Percentiles rank a stretch among this genome's conserved stretches.
Conservation (phyloP, 2,329 filamentous ascomycete species). For the Knufia petricola region DNA sequence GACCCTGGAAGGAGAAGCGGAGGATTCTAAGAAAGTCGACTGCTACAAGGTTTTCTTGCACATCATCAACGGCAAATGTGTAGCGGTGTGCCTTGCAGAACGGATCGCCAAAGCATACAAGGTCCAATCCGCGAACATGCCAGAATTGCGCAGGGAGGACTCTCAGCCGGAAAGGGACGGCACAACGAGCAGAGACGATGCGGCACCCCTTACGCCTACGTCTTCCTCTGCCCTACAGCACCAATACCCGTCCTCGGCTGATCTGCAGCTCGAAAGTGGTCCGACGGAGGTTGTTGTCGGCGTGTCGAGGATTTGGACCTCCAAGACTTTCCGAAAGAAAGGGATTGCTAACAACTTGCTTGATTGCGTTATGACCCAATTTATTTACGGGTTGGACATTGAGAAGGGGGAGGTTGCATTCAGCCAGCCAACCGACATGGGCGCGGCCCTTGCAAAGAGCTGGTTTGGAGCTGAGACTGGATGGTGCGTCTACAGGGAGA, state of each 20-base stretch:
- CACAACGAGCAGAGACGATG: neutral
- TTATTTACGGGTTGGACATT: conserved; percentile 47
- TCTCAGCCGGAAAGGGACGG: neutral
- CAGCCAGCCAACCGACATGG: conserved; percentile 56
- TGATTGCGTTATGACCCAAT: conserved; percentile 46
- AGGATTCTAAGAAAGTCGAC: conserved; percentile 30
- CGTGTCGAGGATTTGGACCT: conserved; percentile 58
- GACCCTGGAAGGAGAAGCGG: conserved; percentile 25
- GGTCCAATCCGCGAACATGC: conserved; percentile 33
- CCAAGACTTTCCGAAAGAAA: conserved; percentile 44
- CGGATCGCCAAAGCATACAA: conserved; percentile 48
- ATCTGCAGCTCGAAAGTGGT: conserved; percentile 30
- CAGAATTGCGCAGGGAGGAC: neutral
- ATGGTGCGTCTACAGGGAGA: conserved; percentile 51
- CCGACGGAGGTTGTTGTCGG: conserved; percentile 45
- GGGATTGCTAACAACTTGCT: conserved; percentile 50
- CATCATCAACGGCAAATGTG: conserved; percentile 50
- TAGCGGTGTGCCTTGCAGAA: conserved; percentile 53
- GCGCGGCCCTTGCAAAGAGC: conserved; percentile 46
- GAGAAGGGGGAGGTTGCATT: conserved; percentile 50
- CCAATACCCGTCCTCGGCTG: conserved; percentile 6
- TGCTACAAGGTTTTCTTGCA: conserved; percentile 55
- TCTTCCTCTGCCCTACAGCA: conserved; percentile 4
- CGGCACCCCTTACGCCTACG: conserved; percentile 6
- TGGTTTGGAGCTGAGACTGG: conserved; percentile 46